Evolutionary conservation across 2,329 filamentous ascomycete genomes (phyloP), one percentile per base, ranked within the genome.

Genomic region (Exophiala dermatitidis): DNA sequence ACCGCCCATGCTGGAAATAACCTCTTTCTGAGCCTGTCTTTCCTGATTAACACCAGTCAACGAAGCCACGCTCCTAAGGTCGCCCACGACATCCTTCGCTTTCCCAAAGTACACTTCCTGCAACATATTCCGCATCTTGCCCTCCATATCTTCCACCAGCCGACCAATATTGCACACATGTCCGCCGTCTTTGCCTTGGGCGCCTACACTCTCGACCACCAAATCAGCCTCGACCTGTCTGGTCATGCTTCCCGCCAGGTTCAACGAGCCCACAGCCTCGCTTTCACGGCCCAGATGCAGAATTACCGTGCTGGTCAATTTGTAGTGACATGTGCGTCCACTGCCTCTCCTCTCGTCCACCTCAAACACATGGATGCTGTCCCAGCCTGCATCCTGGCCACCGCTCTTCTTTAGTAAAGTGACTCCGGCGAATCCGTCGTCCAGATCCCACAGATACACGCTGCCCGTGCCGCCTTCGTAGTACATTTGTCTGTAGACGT

Each of bases 71-170:
- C 90, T 97, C 69, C 93, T 81, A 71, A 98, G 73, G 70, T 98
- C 91, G 51, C 91, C 93, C 2, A 98, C 91, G 2, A 98, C 90
- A 72, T 98, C 93, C 80, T 95, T 96, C 51, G 93, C 91, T 78
- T 98, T 98, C 68, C 93, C 93, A 73, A 98, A 98, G 75, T 98
- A 98, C 46, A 98, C 93, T 73, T 98, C 93, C 77, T 98, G 77
- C 69, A 98, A 76, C 71, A 97, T 72, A 72, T 98, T 98, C 61
- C 93, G 83, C 93, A 98, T 97, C 79, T 96, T 95, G 69, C 96
- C 82, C 75, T 98, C 93, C 93, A 98, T 97, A 71, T 98, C 93
- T 77, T 98, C 93, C 48, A 98, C 90, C 67, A 98, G 78, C 60
- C 85, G 80, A 53, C 93, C 93, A 56, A 97, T 88, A 72, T 98